phyloP scores from a whole-genome alignment of 73 alveolate genomes.

The Breviolum minutum region DNA sequence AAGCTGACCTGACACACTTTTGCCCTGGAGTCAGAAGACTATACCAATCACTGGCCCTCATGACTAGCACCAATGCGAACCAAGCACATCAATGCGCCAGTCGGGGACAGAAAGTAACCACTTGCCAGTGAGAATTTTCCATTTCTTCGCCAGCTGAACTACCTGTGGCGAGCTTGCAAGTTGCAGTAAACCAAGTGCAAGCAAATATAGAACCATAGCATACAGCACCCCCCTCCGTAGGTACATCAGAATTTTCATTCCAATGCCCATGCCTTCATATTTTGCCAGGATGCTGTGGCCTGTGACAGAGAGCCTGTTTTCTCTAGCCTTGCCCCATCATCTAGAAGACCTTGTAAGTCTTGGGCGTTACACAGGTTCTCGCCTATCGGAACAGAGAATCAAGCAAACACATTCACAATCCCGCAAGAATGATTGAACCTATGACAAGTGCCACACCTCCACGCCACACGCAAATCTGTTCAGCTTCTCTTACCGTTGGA shows the following conservation, averaged over 20 bases:
- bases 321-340: slow-evolving; percentile 53
- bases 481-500: slow-evolving; percentile 31
- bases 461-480: slow-evolving; percentile 69
- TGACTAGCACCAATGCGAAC: neutral
- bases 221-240: too few relatives aligned
- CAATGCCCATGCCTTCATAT: neutral
- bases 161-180: neutral
- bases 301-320: slow-evolving; percentile 65
- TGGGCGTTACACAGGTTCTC: neutral
- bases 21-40: too few relatives aligned
- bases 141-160: slow-evolving; percentile 74
- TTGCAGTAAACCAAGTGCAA: neutral
- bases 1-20: neutral
- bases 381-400: neutral
- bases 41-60: neutral
- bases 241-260: neutral
- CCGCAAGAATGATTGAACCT: neutral
- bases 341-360: slow-evolving; percentile 13
- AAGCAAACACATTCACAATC: neutral
- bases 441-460: slow-evolving; percentile 19
- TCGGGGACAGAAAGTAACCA: slow-evolving; percentile 84
- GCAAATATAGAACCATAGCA: too few relatives aligned
- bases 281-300: slow-evolving; percentile 21
- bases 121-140: slow-evolving; percentile 70
- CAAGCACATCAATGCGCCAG: slow-evolving; percentile 61